phyloP scores from a whole-genome alignment of 192 early-diverging fungal species.

The Backusella luteola region DNA sequence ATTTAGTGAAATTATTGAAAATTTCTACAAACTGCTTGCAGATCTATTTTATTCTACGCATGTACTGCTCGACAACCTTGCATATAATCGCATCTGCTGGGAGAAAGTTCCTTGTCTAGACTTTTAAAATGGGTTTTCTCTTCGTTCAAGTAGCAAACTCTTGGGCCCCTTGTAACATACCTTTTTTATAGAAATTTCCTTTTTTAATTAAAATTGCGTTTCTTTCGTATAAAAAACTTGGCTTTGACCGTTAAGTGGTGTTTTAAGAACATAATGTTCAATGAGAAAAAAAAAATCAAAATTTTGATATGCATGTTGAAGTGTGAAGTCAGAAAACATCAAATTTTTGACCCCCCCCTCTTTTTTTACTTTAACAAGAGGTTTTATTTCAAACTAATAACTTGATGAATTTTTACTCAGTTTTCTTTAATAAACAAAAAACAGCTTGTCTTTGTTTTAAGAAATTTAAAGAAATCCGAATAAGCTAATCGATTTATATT shows the following conservation, averaged over 20 bases:
- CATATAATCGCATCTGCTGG: slow-evolving; percentile 6
- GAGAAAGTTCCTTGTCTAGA: neutral
- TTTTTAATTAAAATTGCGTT: neutral
- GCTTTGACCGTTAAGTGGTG: neutral
- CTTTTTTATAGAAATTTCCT: neutral
- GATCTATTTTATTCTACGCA: slow-evolving; percentile 66
- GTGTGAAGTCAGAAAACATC: neutral
- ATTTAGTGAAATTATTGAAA: slow-evolving; percentile 70
- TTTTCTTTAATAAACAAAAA: neutral
- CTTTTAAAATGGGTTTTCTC: neutral
- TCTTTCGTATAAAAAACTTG: neutral
- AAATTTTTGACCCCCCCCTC: neutral
- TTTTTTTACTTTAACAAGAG: neutral
- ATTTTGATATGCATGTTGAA: neutral
- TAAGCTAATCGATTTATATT: neutral
- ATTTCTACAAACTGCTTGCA: slow-evolving; percentile 78
- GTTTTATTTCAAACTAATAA: neutral
- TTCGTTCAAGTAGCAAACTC: neutral
- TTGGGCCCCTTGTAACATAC: neutral
- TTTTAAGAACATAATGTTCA: too few species aligned
- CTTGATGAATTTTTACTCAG: neutral
- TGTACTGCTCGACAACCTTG: slow-evolving; percentile 45
- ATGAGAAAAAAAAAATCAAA: neutral
- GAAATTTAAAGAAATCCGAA: neutral
- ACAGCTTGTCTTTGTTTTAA: neutral